phyloP scores from a whole-genome alignment of 2,329 filamentous ascomycete species.

The Biscogniauxia marginata region DNA sequence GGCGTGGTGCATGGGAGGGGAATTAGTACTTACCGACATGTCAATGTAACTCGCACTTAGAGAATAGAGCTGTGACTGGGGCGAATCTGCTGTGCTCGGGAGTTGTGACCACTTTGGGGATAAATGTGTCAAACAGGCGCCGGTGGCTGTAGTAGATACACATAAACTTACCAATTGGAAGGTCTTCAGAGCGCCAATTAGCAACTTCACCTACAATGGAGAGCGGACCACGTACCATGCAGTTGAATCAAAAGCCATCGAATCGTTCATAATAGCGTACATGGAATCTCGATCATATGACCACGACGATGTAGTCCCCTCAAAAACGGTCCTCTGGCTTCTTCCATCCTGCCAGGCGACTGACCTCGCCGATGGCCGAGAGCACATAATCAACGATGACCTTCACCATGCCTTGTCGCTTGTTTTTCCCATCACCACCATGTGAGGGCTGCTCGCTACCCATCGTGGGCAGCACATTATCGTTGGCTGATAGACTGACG shows the following conservation, averaged over 20 bases:
- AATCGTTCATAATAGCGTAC: not conserved
- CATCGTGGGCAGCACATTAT: conserved; percentile 93
- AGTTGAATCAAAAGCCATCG: not conserved
- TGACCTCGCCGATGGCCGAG: conserved; percentile 49
- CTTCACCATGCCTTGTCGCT: conserved; percentile 65
- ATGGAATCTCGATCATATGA: not conserved
- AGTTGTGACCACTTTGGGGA: not conserved
- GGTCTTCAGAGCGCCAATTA: not conserved
- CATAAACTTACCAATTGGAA: not conserved
- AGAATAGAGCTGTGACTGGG: not conserved
- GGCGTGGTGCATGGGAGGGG: conserved; percentile 3
- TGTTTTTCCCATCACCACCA: conserved; percentile 46
- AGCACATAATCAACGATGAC: conserved; percentile 60
- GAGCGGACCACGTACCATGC: conserved; percentile 6
- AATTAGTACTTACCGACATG: conserved; percentile 15
- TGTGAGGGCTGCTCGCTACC: conserved; percentile 64
- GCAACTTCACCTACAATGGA: not conserved
- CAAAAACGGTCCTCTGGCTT: conserved; percentile 39
- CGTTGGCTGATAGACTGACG: conserved; percentile 87
- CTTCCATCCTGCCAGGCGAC: conserved; percentile 40
- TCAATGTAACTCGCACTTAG: not conserved
- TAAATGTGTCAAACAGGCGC: not conserved
- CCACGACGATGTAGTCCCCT: conserved; percentile 10
- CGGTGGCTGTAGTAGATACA: not conserved
- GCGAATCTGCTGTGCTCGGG: not conserved